Conservation (phyloP, 1,139 yeast genomes). For the Yamadazyma dendronema region DNA sequence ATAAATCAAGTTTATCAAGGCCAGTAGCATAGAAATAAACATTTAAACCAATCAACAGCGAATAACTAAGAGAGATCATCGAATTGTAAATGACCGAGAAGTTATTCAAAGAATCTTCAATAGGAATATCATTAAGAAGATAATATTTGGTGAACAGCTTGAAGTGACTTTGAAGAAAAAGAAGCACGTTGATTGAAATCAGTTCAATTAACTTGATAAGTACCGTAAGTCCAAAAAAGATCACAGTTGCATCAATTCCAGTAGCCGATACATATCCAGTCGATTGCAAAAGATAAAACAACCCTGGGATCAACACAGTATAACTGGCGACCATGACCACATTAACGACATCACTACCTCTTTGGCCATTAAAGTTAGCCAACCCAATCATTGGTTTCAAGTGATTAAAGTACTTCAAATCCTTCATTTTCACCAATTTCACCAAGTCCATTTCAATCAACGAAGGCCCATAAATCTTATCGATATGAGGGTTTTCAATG, state of each 20-base stretch:
- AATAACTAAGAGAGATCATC: constrained; percentile 43
- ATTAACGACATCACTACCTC: constrained; percentile 65
- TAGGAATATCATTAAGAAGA: constrained; percentile 65
- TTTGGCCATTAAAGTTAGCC: constrained; percentile 62
- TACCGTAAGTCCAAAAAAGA: constrained; percentile 46
- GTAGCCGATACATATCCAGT: neutral
- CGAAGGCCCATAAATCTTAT: constrained; percentile 65
- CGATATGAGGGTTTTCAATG: constrained; percentile 88
- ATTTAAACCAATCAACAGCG: constrained; percentile 45
- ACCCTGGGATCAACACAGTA: constrained; percentile 43
- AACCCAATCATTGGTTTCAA: constrained; percentile 63
- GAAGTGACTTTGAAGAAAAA: constrained; percentile 59
- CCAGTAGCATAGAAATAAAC: constrained; percentile 27
- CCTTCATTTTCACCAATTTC: constrained; percentile 40
- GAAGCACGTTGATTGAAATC: constrained; percentile 49
- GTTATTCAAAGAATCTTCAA: constrained; percentile 67
- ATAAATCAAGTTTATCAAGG: constrained; percentile 13
- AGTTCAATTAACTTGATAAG: constrained; percentile 53
- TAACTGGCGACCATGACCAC: constrained; percentile 46
- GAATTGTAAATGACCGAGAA: constrained; percentile 75
- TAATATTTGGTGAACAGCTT: constrained; percentile 69
- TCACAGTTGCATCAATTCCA: constrained; percentile 4
- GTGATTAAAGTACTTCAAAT: constrained; percentile 45
- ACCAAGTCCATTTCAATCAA: constrained; percentile 36
- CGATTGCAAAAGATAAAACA: constrained; percentile 30